Percentiles rank a stretch among this genome's conserved stretches.
Conservation (phyloP, 2,329 filamentous ascomycete species). For the Rachicladosporium sp. region DNA sequence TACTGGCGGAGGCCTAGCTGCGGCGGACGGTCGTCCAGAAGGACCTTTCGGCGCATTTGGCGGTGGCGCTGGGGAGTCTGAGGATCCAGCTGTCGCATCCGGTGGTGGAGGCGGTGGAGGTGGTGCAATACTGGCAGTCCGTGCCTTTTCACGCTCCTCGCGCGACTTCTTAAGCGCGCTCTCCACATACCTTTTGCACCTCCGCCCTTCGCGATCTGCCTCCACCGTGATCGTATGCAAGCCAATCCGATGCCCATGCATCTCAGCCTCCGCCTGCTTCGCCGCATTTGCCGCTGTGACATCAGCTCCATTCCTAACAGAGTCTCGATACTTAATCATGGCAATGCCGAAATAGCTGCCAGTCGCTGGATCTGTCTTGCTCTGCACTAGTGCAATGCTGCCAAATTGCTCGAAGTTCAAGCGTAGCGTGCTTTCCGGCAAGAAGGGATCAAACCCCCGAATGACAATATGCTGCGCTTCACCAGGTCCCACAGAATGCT, state of each 20-base stretch:
- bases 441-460: constrained; percentile 88
- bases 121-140: constrained; percentile 22
- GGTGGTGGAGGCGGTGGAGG: constrained; percentile 18
- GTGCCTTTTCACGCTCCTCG: constrained; percentile 41
- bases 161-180: constrained; percentile 57
- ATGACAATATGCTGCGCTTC: constrained; percentile 86
- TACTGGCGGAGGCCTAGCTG: constrained; percentile 15
- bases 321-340: constrained; percentile 77
- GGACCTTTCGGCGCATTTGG: constrained; percentile 82
- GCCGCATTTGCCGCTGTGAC: constrained; percentile 69
- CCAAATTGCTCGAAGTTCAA: constrained; percentile 70
- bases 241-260: constrained; percentile 70
- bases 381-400: constrained; percentile 80
- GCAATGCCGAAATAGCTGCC: constrained; percentile 91
- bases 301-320: constrained; percentile 37
- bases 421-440: constrained; percentile 53
- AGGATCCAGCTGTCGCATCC: constrained; percentile 14
- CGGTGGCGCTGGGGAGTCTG: constrained; percentile 46
- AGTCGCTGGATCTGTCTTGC: constrained; percentile 88
- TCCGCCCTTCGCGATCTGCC: constrained; percentile 76
- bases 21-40: constrained; percentile 33
- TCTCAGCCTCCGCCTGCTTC: constrained; percentile 63
- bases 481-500: constrained; percentile 75
- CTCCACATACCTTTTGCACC: constrained; percentile 68
- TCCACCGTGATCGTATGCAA: constrained; percentile 67